A percentile compares a stretch with the other conserved stretches of the same genome.
phyloP scores from a whole-genome alignment of 2,329 filamentous ascomycete species.

The Dendrostoma leiphaemia region DNA sequence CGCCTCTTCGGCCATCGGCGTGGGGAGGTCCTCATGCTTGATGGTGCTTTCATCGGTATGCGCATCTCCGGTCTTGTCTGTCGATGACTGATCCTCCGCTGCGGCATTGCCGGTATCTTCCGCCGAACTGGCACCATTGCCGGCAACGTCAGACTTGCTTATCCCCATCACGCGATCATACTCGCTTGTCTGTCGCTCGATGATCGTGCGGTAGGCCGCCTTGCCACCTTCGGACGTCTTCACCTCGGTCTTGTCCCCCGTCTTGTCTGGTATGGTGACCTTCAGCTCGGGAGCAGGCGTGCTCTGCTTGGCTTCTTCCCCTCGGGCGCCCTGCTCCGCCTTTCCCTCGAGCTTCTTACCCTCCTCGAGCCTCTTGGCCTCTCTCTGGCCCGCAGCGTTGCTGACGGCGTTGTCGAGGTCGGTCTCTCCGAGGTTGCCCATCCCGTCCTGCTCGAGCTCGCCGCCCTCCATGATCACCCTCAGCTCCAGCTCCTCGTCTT shows the following conservation, averaged over 20 bases:
- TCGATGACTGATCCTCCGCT: background rate
- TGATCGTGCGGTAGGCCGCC: constrained; percentile 24
- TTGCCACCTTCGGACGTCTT: constrained; percentile 17
- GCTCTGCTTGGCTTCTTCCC: background rate
- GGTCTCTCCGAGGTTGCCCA: constrained; percentile 54
- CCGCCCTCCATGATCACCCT: constrained; percentile 56
- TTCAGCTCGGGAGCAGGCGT: background rate
- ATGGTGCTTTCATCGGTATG: background rate
- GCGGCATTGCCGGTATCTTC: background rate
- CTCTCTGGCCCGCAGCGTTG: constrained; percentile 50
- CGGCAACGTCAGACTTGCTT: background rate
- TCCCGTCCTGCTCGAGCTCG: constrained; percentile 51
- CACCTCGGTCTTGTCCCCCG: background rate
- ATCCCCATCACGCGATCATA: constrained; percentile 11
- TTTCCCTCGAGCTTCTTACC: constrained; percentile 3
- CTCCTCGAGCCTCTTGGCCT: constrained; percentile 19
- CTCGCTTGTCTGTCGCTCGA: constrained; percentile 18
- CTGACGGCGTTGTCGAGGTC: constrained; percentile 57
- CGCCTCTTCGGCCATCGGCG: background rate
- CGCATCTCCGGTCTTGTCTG: background rate
- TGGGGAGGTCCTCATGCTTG: background rate
- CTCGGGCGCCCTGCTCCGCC: background rate
- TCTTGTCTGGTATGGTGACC: background rate
- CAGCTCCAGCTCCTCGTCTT: constrained; percentile 52
- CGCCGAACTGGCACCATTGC: too few relatives aligned